Evolutionary conservation across 179 eudicot genomes (phyloP).

Genomic region (Silene coronaria): DNA sequence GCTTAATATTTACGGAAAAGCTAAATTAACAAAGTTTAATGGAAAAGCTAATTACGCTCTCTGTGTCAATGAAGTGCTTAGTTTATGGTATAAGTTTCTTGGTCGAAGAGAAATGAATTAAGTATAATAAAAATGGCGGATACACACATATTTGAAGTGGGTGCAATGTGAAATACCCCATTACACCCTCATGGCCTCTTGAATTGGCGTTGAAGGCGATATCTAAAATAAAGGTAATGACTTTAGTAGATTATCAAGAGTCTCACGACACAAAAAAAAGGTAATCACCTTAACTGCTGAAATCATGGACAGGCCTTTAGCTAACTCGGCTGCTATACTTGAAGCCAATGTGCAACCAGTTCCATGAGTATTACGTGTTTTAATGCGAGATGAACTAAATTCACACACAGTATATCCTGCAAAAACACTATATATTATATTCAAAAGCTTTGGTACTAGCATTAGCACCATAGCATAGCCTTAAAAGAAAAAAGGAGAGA

Average conservation of each 20-base stretch:
- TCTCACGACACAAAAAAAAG: background rate
- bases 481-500: conserved; percentile 1
- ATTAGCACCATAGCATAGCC: background rate
- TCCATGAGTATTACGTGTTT: conserved; percentile 82
- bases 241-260: background rate
- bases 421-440: conserved; percentile 12
- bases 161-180: background rate
- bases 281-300: conserved; percentile 70
- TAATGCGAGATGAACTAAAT: conserved; percentile 57
- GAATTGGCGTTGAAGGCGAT: background rate
- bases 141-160: background rate
- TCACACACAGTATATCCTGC: conserved; percentile 64
- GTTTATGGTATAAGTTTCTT: background rate
- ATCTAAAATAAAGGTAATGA: background rate
- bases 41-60: background rate
- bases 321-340: conserved; percentile 91
- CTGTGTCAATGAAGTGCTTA: background rate
- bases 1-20: background rate
- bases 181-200: background rate
- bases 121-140: too few species aligned
- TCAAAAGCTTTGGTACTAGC: conserved; percentile 9
- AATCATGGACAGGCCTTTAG: conserved; percentile 71
- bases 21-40: too few species aligned
- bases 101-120: background rate
- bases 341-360: conserved; percentile 95